A percentile compares a stretch with the other conserved stretches of the same genome.
Conservation (phyloP, 768 basidiomycete genomes). For the Lactarius vividus region DNA sequence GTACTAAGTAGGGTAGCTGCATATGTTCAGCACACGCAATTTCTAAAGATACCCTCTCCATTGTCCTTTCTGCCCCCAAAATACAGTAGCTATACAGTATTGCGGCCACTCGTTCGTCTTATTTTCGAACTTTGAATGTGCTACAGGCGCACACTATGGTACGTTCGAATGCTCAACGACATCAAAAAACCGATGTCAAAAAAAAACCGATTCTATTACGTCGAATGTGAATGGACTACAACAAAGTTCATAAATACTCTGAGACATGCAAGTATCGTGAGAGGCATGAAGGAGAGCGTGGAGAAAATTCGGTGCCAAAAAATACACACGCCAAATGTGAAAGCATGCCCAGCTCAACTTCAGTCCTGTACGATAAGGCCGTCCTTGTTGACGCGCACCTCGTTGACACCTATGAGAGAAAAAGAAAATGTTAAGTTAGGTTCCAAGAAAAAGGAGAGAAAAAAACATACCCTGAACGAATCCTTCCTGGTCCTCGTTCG, state of each 20-base stretch:
- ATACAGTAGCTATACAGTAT: too few relatives aligned
- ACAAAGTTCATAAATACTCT: conserved; percentile 17
- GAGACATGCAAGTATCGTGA: conserved; percentile 5
- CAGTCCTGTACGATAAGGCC: conserved; percentile 9
- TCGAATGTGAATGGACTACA: conserved; percentile 3
- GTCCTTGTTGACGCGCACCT: conserved; percentile 16
- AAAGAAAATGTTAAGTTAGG: not conserved
- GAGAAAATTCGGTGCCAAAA: not conserved
- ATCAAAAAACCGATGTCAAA: not conserved
- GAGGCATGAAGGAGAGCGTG: conserved; percentile 6
- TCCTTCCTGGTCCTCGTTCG: conserved; percentile 63
- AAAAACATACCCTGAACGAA: conserved; percentile 44
- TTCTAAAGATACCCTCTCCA: too few relatives aligned
- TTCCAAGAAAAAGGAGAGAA: not conserved
- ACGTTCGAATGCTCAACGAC: not conserved
- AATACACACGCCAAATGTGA: not conserved
- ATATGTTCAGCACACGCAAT: too few relatives aligned
- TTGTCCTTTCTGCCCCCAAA: too few relatives aligned
- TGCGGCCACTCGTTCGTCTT: too few relatives aligned
- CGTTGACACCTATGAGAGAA: conserved; percentile 4
- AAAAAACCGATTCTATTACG: conserved; percentile 8
- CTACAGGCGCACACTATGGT: not conserved
- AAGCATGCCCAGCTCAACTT: not conserved
- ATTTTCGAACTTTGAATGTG: not conserved
- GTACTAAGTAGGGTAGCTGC: too few relatives aligned